These are phyloP conservation scores for Ophiostoma australiae DNA, from an alignment of 2,329 filamentous ascomycete genomes.

Conservation along the genomic window DNA sequence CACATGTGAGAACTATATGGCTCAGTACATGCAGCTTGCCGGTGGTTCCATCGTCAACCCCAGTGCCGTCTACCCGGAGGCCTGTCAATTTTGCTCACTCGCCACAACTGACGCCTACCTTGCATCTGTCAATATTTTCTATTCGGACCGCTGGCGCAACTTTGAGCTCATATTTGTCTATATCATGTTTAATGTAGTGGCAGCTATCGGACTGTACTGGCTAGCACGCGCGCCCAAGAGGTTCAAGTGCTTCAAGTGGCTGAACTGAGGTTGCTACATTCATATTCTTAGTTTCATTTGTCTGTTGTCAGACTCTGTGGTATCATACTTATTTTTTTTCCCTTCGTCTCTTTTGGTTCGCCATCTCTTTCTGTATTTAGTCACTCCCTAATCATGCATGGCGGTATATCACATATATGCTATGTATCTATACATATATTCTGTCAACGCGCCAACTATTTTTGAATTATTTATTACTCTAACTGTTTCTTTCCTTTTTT, in stretches of 20 bases:
- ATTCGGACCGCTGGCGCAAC: slow-evolving; percentile 59
- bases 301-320: background rate
- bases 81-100: slow-evolving; percentile 65
- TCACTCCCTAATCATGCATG: no score
- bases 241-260: background rate
- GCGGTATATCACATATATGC: no score
- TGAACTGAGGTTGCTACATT: background rate
- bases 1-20: slow-evolving; percentile 63
- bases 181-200: slow-evolving; percentile 56
- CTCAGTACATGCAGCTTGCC: slow-evolving; percentile 46
- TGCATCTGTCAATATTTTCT: slow-evolving; percentile 45
- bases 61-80: slow-evolving; percentile 10
- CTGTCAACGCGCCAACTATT: no score
- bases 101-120: slow-evolving; percentile 58
- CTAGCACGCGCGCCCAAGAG: slow-evolving; percentile 23
- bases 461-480: no score
- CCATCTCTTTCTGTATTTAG: no score
- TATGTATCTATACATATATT: no score
- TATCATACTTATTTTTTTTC: background rate
- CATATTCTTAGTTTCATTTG: background rate
- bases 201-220: slow-evolving; percentile 24
- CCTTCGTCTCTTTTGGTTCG: no score
- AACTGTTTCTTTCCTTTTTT: no score
- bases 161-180: slow-evolving; percentile 66
- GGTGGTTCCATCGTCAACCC: slow-evolving; percentile 59